phyloP scores from a whole-genome alignment of 208 protist species.

The Tritrichomonas musculus region DNA sequence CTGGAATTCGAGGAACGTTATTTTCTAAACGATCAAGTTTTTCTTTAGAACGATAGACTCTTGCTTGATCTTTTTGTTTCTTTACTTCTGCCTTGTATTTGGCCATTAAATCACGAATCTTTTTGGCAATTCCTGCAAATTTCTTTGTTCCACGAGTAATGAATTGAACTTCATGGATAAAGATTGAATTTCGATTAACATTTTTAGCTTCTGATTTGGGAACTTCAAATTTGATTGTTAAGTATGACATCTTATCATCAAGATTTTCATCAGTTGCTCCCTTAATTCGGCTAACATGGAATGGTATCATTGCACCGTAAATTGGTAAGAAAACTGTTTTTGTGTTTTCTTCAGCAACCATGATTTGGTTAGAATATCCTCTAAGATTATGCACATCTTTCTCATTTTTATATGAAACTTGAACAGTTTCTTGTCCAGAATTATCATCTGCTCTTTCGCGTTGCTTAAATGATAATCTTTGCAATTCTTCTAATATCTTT shows the following conservation, averaged over 20 bases:
- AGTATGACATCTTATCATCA: not conserved
- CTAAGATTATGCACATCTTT: not conserved
- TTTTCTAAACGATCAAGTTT: not conserved
- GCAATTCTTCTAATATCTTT: not conserved
- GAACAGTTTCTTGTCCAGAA: too few species aligned
- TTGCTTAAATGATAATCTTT: not conserved
- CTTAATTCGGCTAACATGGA: not conserved
- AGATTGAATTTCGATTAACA: not conserved
- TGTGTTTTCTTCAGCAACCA: too few species aligned
- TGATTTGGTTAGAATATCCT: not conserved
- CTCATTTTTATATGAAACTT: not conserved
- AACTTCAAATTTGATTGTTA: not conserved
- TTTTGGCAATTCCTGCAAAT: not conserved
- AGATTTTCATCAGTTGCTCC: not conserved
- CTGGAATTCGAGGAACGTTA: not conserved
- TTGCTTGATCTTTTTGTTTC: not conserved
- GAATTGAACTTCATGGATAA: not conserved
- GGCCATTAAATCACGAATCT: not conserved
- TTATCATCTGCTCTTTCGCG: not conserved
- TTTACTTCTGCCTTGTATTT: not conserved
- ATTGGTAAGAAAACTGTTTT: slow-evolving; percentile 3
- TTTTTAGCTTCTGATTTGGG: not conserved
- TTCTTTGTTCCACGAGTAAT: too few species aligned
- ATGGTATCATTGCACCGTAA: not conserved
- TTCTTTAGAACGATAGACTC: not conserved